Conservation (phyloP, 345 rosid species). For the Eucalyptus leucophloia region DNA sequence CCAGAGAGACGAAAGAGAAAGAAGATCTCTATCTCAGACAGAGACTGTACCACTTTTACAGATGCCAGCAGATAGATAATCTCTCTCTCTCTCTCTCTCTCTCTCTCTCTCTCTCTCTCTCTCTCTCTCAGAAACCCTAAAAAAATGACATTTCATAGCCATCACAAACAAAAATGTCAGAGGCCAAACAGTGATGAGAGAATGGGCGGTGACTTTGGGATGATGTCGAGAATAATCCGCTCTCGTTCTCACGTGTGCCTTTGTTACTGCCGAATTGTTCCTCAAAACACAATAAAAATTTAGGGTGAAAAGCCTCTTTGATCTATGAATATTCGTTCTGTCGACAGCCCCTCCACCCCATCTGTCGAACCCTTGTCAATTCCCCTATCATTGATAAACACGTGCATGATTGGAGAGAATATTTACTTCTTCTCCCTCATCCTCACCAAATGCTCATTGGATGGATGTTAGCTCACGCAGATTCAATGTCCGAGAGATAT, state of each 20-base stretch:
- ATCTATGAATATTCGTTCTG: not conserved
- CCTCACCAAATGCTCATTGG: not conserved
- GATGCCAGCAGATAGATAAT: not conserved
- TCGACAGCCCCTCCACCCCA: not conserved
- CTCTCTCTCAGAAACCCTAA: not conserved
- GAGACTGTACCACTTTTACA: not conserved
- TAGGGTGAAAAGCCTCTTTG: not conserved
- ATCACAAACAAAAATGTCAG: not conserved
- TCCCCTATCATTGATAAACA: not conserved
- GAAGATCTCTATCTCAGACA: not conserved
- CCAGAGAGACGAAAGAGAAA: not conserved
- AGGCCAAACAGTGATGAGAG: not conserved
- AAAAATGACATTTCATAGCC: not conserved
- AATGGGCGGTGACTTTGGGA: not conserved
- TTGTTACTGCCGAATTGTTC: not conserved
- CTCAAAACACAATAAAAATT: not conserved
- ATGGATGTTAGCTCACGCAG: not conserved
- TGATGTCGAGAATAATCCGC: not conserved
- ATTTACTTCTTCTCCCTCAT: not conserved
- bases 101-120: not conserved
- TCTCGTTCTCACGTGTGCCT: not conserved
- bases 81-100: not conserved
- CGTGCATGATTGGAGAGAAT: not conserved
- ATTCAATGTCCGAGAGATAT: not conserved
- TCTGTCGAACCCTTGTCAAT: not conserved